These are phyloP conservation scores for Tolypocladium tropicale DNA, from an alignment of 2,329 filamentous ascomycete species.

Conservation along the genomic window DNA sequence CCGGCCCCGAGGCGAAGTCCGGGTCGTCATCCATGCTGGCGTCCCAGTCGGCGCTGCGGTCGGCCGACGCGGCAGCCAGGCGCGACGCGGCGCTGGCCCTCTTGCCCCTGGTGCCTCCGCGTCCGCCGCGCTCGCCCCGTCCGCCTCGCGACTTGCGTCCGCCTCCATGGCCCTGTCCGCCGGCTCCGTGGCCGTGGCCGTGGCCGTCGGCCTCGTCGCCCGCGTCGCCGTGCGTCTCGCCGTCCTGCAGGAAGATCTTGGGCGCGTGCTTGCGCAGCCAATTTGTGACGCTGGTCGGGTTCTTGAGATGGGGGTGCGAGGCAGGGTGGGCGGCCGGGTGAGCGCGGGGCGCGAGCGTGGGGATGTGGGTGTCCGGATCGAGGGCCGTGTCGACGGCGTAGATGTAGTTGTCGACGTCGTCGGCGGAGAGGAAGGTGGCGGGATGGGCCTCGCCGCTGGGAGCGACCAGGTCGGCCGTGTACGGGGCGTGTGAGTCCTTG, in stretches of 20 bases:
- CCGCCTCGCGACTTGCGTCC: conserved; percentile 25
- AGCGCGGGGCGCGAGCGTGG: conserved; percentile 41
- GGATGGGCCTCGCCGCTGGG: conserved; percentile 45
- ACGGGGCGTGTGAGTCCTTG: conserved; percentile 51
- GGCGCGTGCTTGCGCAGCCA: conserved; percentile 84
- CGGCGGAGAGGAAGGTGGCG: conserved; percentile 55
- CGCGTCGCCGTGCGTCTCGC: conserved; percentile 26
- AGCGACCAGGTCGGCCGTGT: conserved; percentile 37
- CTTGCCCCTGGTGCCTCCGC: conserved; percentile 29
- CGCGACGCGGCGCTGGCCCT: conserved; percentile 15
- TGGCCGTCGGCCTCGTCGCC: conserved; percentile 11
- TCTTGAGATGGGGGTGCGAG: conserved; percentile 39
- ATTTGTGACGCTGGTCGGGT: conserved; percentile 88
- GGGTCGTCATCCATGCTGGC: conserved; percentile 29
- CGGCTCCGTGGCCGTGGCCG: conserved; percentile 12
- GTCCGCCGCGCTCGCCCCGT: conserved; percentile 22
- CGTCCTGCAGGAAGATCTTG: conserved; percentile 69
- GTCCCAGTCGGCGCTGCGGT: conserved; percentile 18
- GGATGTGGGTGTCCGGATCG: conserved; percentile 31
- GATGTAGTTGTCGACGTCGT: conserved; percentile 67
- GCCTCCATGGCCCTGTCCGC: conserved; percentile 13
- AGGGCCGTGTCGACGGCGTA: conserved; percentile 48
- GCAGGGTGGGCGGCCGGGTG: conserved; percentile 24
- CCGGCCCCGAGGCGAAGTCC: conserved; percentile 21
- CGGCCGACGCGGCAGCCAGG: conserved; percentile 8